Evolutionary conservation across 2,329 filamentous ascomycete species (phyloP), one percentile per base, ranked within the genome.

Genomic region (Amphichorda felina): DNA sequence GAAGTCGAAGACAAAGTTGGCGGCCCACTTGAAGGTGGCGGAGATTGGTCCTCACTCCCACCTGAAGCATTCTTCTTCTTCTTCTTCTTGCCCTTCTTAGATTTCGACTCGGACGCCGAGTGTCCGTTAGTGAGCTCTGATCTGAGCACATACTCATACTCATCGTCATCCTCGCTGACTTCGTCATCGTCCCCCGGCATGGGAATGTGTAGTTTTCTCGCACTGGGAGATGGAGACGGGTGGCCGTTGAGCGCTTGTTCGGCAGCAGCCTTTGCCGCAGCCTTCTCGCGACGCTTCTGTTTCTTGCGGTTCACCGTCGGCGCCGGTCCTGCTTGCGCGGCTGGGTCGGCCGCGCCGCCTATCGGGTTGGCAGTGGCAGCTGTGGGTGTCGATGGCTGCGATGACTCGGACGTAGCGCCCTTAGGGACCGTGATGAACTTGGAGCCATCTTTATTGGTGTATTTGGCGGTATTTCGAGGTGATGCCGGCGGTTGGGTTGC

Each of bases 231-330:
- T 29, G 61, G 51, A 41, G 56, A 56, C 4, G 56, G 48, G 28
- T 63, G 53, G 16, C 64, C 65, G 41, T 70, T 67, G 22, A 50
- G 46, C 17, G 48, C 47, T 18, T 54, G 47, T 37, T 60, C 56
- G 5, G 61, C 61, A 29, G 65, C 75, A 21, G 73, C 73, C 51
- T 80, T 75, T 41, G 79, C 80, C 22, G 84, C 82, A 24, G 82
- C 82, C 60, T 95, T 95, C 53, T 84, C 81, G 45, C 88, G 75
- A 46, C 88, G 77, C 68, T 94, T 95, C 58, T 91, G 83, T 67
- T 95, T 96, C 69, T 95, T 95, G 53, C 84, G 78, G 61, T 94
- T 95, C 35, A 88, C 80, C 8, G 67, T 51, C 30, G 64, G 65
- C 30, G 65, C 60, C 32, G 57, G 47, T 10, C 33, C 9, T 27